A percentile compares a stretch with the other conserved stretches of the same genome.
phyloP scores from a whole-genome alignment of 2,329 filamentous ascomycete genomes.

The Trichoderma asperellum region DNA sequence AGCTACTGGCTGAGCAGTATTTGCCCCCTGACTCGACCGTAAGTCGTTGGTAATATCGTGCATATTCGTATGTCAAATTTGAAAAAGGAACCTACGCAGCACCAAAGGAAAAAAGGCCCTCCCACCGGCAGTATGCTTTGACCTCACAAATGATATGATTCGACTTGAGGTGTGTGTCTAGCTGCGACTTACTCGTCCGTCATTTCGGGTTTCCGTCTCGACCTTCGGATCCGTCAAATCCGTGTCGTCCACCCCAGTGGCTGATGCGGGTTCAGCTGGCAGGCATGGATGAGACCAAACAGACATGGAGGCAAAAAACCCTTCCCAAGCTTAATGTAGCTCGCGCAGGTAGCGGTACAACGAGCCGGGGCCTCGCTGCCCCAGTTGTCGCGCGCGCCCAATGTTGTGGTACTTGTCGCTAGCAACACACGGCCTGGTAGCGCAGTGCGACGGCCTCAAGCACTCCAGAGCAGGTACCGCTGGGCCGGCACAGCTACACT shows the following conservation, averaged over 20 bases:
- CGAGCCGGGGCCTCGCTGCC: background rate
- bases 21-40: slow-evolving; percentile 15
- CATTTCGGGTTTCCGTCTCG: background rate
- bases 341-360: background rate
- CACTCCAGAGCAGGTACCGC: slow-evolving; percentile 15
- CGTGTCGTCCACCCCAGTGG: background rate
- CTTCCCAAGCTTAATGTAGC: background rate
- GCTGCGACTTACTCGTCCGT: background rate
- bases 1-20: slow-evolving; percentile 16
- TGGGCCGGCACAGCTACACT: slow-evolving; percentile 22
- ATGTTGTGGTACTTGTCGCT: background rate
- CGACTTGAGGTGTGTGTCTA: background rate
- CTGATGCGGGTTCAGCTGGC: slow-evolving; percentile 3
- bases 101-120: background rate
- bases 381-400: background rate
- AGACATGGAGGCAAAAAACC: background rate
- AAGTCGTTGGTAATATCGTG: background rate
- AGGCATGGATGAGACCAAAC: background rate
- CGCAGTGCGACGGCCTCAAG: background rate
- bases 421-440: background rate
- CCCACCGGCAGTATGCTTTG: background rate
- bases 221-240: slow-evolving; percentile 10
- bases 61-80: background rate
- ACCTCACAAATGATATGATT: background rate
- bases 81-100: background rate